Percentiles rank a stretch among this genome's conserved stretches.
phyloP scores from a whole-genome alignment of 176 grass and related monocot species.

The Puccinellia tenuiflora region DNA sequence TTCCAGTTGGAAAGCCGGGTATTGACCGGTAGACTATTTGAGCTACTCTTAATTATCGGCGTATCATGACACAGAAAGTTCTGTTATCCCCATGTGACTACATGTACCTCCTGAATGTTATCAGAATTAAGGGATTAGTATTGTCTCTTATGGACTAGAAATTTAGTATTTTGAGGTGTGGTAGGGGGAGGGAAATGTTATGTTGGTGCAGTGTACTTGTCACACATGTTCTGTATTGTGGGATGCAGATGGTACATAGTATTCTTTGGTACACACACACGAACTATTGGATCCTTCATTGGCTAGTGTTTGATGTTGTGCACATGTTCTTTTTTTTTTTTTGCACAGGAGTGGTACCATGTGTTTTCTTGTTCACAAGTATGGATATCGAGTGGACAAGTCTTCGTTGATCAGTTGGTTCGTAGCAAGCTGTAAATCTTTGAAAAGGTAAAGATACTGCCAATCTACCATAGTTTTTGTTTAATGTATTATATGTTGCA shows the following conservation, averaged over 20 bases:
- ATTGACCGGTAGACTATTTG: not conserved
- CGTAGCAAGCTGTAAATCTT: conserved; percentile 48
- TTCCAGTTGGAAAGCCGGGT: not conserved
- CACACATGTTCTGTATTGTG: not conserved
- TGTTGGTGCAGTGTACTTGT: not conserved
- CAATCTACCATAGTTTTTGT: conserved; percentile 7
- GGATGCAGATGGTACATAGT: not conserved
- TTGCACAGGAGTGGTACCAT: conserved; percentile 48
- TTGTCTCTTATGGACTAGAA: not conserved
- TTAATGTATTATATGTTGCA: not conserved
- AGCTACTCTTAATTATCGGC: not conserved
- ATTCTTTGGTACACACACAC: not conserved
- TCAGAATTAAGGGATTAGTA: not conserved
- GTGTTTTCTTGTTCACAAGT: conserved; percentile 72
- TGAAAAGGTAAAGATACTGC: conserved; percentile 58
- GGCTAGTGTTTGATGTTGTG: not conserved
- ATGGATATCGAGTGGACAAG: conserved; percentile 65
- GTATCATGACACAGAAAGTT: not conserved
- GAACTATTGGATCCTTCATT: not conserved
- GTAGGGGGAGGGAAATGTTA: not conserved
- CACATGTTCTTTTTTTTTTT: conserved; percentile 21
- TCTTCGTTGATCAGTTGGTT: conserved; percentile 69
- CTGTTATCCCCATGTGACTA: conserved; percentile 1
- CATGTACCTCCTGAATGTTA: not conserved
- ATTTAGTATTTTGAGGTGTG: not conserved